These are phyloP conservation scores for Fraxinus excelsior DNA, from an alignment of 257 asterid genomes.

Conservation along the genomic window DNA sequence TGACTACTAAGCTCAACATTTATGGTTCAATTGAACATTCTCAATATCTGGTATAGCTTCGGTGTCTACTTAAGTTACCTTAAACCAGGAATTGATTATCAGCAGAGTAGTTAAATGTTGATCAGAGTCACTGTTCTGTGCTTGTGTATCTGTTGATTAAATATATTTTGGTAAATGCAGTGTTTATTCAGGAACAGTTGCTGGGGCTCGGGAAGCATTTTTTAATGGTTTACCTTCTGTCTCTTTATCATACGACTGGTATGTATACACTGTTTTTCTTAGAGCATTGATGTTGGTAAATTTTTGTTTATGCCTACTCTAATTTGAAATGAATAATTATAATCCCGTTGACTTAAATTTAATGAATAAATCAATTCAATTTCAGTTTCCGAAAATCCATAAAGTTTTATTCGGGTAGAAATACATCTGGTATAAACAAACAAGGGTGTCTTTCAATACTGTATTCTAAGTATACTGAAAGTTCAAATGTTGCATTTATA, in stretches of 20 bases:
- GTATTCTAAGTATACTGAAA: neutral
- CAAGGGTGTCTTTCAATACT: neutral
- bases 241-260: constrained; percentile 90
- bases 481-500: neutral
- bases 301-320: neutral
- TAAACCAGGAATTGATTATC: neutral
- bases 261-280: constrained; percentile 13
- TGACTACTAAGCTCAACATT: neutral
- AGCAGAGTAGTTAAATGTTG: neutral
- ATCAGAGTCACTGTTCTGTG: constrained; percentile 1
- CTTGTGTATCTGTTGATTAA: constrained; percentile 17
- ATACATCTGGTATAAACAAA: neutral
- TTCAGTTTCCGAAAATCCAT: neutral
- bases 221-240: constrained; percentile 70
- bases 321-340: neutral
- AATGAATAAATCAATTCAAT: neutral
- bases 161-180: constrained; percentile 48
- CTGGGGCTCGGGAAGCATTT: constrained; percentile 96
- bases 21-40: neutral
- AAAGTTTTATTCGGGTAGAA: neutral
- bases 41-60: neutral
- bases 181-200: constrained; percentile 90
- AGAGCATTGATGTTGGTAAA: neutral
- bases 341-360: neutral
- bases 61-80: neutral